A percentile compares a stretch with the other conserved stretches of the same genome.
phyloP scores from a whole-genome alignment of 306 rosid species.

The Cucumis cinereus region DNA sequence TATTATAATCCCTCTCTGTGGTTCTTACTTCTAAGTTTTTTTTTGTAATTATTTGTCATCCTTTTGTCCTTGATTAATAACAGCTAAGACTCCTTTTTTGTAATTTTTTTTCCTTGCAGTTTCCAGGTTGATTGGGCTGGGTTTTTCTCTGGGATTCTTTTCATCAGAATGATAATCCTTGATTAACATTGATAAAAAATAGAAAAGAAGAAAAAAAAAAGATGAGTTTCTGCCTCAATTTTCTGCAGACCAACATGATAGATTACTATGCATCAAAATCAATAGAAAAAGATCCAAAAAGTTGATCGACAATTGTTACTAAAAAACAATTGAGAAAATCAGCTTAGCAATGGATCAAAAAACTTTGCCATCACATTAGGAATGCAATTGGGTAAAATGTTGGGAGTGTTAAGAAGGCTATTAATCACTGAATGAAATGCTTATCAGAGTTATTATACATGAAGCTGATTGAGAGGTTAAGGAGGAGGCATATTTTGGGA shows the following conservation, averaged over 20 bases:
- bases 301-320: background rate
- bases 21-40: background rate
- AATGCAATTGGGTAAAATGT: too few species aligned
- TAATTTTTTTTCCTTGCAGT: background rate
- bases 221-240: too few species aligned
- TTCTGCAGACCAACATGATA: background rate
- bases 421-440: too few species aligned
- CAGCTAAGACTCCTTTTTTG: background rate
- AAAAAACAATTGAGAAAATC: background rate
- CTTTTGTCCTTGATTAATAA: background rate
- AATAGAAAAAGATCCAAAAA: background rate
- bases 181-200: background rate
- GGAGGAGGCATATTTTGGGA: background rate
- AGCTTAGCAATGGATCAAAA: too few species aligned
- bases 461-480: background rate
- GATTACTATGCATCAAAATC: background rate
- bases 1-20: background rate
- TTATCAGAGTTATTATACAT: too few species aligned
- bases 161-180: background rate
- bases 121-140: background rate
- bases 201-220: too few species aligned
- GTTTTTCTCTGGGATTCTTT: background rate
- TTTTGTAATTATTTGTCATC: background rate
- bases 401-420: too few species aligned
- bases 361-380: too few species aligned